Evolutionary conservation across 148 eudicot species (phyloP), one percentile per base, ranked within the genome.

Genomic region (Bassia scoparia): DNA sequence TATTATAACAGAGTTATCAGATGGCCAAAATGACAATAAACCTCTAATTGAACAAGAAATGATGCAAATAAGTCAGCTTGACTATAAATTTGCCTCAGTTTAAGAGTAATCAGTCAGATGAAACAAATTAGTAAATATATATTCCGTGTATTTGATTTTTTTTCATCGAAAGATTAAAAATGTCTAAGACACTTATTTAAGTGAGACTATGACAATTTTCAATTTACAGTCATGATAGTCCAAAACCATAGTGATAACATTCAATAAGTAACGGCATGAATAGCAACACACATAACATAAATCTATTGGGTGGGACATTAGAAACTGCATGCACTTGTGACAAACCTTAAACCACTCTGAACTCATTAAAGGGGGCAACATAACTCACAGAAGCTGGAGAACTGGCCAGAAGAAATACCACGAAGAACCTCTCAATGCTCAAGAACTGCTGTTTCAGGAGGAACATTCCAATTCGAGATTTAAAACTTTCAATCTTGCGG

Each of bases 361-460:
- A 89, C 77, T 89, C 89, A 89, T 70, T 81, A 87, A 76, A 38
- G 90, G 93, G 21, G 84, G n/a, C 87, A 82, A 73, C 85, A 85
- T 53, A 70, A 23, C 74, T 87, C n/a, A 90, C 70, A 89, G 64
- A 60, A 82, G 86, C 78, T 87, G 93, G 70, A 89, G 82, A 75
- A 89, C 35, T 75, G 38, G 68, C 74, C 55, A 4, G 93, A 89
- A 78, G 78, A 87, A n/a, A 82, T 82, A 72, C 75, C 79, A n/a
- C 34, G 90, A 85, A 77, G 83, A 66, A 79, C 86, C 80, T 48
- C 90, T 70, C 14, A 87, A 83, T 60, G 78, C 73, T 89, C 89
- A 10, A 89, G 70, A 33, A 81, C 76, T 23, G 87, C 90, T 33
- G 24, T 73, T 84, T 85, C 27, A 82, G 69, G 14, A 89, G 80